phyloP scores from a whole-genome alignment of 768 basidiomycete genomes.

The Tricholoma furcatifolium region DNA sequence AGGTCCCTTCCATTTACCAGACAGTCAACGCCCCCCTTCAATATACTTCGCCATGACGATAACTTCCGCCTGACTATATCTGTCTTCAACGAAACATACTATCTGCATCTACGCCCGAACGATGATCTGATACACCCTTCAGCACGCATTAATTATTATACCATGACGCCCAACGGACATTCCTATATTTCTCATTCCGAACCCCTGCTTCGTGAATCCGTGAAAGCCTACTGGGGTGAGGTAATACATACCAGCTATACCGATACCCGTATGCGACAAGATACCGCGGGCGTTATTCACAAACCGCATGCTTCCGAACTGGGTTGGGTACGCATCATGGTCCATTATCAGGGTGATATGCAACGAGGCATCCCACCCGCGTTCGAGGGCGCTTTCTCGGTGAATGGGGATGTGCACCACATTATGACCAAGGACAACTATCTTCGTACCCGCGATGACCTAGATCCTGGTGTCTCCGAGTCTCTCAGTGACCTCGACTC shows the following conservation, averaged over 20 bases:
- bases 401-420: conserved; percentile 66
- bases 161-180: conserved; percentile 47
- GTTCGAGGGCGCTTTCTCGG: conserved; percentile 77
- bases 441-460: conserved; percentile 52
- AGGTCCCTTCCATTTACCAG: conserved; percentile 27
- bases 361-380: conserved; percentile 46
- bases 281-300: conserved; percentile 53
- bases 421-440: conserved; percentile 72
- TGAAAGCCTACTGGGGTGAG: conserved; percentile 74
- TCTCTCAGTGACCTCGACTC: conserved; percentile 43
- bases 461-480: conserved; percentile 50
- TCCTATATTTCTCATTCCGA: conserved; percentile 50
- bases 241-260: conserved; percentile 63
- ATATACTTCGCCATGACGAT: conserved; percentile 63
- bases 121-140: conserved; percentile 77
- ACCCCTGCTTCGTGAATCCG: conserved; percentile 61
- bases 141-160: conserved; percentile 68
- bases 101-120: conserved; percentile 77
- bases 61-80: conserved; percentile 68
- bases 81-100: conserved; percentile 63
- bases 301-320: conserved; percentile 46
- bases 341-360: conserved; percentile 61
- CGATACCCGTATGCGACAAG: conserved; percentile 56
- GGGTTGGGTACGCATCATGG: conserved; percentile 79
- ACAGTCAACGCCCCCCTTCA: conserved; percentile 36